These are phyloP conservation scores for Colletotrichum falcatum DNA, from an alignment of 2,329 filamentous ascomycete genomes.

Conservation along the genomic window DNA sequence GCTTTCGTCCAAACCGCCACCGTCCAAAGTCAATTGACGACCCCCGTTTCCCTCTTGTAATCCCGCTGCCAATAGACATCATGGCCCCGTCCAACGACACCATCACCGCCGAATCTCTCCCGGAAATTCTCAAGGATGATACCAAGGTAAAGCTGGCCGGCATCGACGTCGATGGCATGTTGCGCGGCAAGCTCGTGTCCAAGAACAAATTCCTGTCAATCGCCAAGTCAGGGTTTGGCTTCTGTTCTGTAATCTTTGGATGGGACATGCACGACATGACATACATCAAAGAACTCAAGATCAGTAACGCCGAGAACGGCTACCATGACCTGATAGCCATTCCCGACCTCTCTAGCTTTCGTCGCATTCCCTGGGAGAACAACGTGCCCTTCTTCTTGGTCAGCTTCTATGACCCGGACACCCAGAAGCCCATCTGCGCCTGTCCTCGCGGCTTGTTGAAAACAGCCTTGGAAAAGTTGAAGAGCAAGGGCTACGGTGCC, in stretches of 20 bases:
- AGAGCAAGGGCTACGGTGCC: constrained; percentile 77
- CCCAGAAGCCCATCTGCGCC: constrained; percentile 75
- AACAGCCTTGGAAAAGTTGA: constrained; percentile 74
- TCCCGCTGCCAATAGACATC: constrained; percentile 20
- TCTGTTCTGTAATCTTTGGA: constrained; percentile 94
- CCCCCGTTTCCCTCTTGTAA: background rate
- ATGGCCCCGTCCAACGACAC: constrained; percentile 45
- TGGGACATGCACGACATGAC: constrained; percentile 98
- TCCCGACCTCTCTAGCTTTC: constrained; percentile 81
- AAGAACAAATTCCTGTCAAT: constrained; percentile 94
- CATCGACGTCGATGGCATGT: constrained; percentile 85
- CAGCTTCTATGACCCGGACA: constrained; percentile 86
- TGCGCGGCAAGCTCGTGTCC: constrained; percentile 90
- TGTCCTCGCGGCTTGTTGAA: constrained; percentile 84
- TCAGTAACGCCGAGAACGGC: constrained; percentile 92
- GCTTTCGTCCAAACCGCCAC: constrained; percentile 33
- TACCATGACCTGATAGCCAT: constrained; percentile 88
- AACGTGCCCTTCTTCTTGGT: constrained; percentile 88
- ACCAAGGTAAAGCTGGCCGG: constrained; percentile 88
- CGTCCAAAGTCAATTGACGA: constrained; percentile 37
- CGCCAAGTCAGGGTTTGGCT: constrained; percentile 85
- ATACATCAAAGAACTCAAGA: constrained; percentile 84
- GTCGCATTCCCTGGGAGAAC: constrained; percentile 91
- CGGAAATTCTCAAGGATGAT: constrained; percentile 76
- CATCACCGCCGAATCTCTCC: constrained; percentile 73